phyloP scores from a whole-genome alignment of 108 stramenopile genomes.

The Fragilariopsis cylindrus region DNA sequence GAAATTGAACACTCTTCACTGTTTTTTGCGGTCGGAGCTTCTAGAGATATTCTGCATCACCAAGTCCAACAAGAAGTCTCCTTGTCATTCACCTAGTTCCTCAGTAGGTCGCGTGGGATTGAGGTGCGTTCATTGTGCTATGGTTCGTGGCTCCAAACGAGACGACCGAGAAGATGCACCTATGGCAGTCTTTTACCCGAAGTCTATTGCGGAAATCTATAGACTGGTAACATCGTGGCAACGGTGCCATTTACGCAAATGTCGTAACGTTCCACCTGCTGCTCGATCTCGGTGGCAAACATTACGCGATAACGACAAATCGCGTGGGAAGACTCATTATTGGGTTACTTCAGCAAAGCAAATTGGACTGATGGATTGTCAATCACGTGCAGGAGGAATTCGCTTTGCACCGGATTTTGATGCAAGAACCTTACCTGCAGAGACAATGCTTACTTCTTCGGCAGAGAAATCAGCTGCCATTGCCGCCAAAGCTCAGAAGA shows the following conservation, averaged over 20 bases:
- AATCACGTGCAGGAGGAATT: constrained; percentile 45
- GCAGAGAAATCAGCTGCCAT: constrained; percentile 1
- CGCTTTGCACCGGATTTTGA: constrained; percentile 36
- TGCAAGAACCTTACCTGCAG: not conserved
- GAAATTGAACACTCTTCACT: constrained; percentile 58
- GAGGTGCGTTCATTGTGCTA: constrained; percentile 80
- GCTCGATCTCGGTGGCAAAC: constrained; percentile 55
- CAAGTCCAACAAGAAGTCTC: constrained; percentile 52
- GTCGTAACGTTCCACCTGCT: constrained; percentile 64
- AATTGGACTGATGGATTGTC: constrained; percentile 66
- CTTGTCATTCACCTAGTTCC: constrained; percentile 41
- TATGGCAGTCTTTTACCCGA: constrained; percentile 79
- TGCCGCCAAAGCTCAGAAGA: constrained; percentile 11
- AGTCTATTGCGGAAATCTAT: constrained; percentile 74
- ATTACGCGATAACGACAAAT: constrained; percentile 56
- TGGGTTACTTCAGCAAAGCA: constrained; percentile 77
- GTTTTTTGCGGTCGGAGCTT: constrained; percentile 52
- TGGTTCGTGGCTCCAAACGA: constrained; percentile 31
- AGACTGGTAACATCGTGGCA: constrained; percentile 84
- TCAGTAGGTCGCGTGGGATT: constrained; percentile 75
- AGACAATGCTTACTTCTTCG: not conserved
- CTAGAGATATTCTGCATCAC: constrained; percentile 56
- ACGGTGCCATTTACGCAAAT: constrained; percentile 75
- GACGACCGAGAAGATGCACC: constrained; percentile 56
- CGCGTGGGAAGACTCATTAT: constrained; percentile 79